Evolutionary conservation across 768 basidiomycete genomes (phyloP), one percentile per base, ranked within the genome.

Genomic region (Boletus reticuloceps): DNA sequence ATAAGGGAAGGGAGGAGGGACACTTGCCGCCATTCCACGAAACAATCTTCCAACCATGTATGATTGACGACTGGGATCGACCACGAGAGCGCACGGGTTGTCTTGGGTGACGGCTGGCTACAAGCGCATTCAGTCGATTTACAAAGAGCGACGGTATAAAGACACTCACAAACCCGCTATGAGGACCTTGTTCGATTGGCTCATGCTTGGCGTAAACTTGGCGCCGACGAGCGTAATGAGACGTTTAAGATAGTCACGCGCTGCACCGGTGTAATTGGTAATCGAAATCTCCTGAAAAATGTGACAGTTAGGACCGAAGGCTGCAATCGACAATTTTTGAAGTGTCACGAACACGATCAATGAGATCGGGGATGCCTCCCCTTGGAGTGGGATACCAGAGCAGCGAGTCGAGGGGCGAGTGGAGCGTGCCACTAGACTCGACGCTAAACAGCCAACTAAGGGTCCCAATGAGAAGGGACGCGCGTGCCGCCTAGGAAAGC

Each of bases 31-130:
- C 94, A 97, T 49, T 84, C 78, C 20, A 84, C 72, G 64, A 94
- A 89, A 66, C 91, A 95, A 58, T 94, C 91, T 65, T 97, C 94
- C 4, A 97, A 77, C 92, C 93, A 97, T 0, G 80, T 79, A 62
- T 98, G 94, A 61, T 94, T 96, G 12, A 95, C 88, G 54, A 94
- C 77, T 0, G 92, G 87, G 57, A 95, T 88, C 0, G 82, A 82
- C 94, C 94, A 96, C 0, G 82, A 74, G 9, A 77, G 74, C 0
- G 93, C 91, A 63, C 89, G 89, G 8, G 73, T 72, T 0, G 88
- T 85, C 72, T 97, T 97, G 2, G 69, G 69, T 7, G 70, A 72
- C 5, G 69, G 70, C 22, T 74, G 70, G 38, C 79, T 80, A 45
- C 27, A 25, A 16, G 2, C 4, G 20, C 1, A 45, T 44, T 55